Percentiles rank a stretch among this genome's conserved stretches.
These are phyloP conservation scores for Cercospora citrullina DNA, from an alignment of 2,329 filamentous ascomycete species.

Conservation along the genomic window DNA sequence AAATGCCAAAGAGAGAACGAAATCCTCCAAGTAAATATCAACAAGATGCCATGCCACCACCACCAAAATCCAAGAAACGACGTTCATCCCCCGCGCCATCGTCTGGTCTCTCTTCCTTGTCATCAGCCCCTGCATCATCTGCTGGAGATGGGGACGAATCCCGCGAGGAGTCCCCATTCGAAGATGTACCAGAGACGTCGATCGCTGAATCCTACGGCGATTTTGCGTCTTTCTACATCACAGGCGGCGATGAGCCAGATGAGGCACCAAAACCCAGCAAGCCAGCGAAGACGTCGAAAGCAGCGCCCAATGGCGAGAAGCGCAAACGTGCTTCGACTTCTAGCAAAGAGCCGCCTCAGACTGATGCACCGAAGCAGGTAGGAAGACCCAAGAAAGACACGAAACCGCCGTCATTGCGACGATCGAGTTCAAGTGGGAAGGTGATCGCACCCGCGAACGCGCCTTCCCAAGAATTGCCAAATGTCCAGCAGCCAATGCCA, in stretches of 20 bases:
- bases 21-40: slow-evolving; percentile 23
- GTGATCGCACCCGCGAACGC: background rate
- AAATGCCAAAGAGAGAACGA: slow-evolving; percentile 16
- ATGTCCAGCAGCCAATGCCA: background rate
- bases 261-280: slow-evolving; percentile 12
- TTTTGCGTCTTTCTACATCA: slow-evolving; percentile 38
- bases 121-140: slow-evolving; percentile 25
- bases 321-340: slow-evolving; percentile 13
- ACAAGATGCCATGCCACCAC: slow-evolving; percentile 17
- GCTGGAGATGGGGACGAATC: slow-evolving; percentile 12
- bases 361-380: slow-evolving; percentile 1
- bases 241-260: slow-evolving; percentile 29
- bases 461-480: slow-evolving; percentile 10
- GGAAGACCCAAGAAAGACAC: slow-evolving; percentile 10
- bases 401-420: slow-evolving; percentile 1
- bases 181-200: slow-evolving; percentile 19
- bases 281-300: slow-evolving; percentile 9
- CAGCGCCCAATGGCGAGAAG: background rate
- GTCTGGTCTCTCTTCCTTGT: slow-evolving; percentile 30
- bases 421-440: slow-evolving; percentile 9
- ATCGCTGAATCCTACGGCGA: slow-evolving; percentile 34
- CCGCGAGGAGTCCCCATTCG: slow-evolving; percentile 25
- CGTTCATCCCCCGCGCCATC: slow-evolving; percentile 25
- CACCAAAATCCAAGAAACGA: slow-evolving; percentile 10
- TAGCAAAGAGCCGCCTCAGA: slow-evolving; percentile 51